These are phyloP conservation scores for Arabidopsis lyrata DNA, from an alignment of 441 rosid genomes.

Conservation along the genomic window DNA sequence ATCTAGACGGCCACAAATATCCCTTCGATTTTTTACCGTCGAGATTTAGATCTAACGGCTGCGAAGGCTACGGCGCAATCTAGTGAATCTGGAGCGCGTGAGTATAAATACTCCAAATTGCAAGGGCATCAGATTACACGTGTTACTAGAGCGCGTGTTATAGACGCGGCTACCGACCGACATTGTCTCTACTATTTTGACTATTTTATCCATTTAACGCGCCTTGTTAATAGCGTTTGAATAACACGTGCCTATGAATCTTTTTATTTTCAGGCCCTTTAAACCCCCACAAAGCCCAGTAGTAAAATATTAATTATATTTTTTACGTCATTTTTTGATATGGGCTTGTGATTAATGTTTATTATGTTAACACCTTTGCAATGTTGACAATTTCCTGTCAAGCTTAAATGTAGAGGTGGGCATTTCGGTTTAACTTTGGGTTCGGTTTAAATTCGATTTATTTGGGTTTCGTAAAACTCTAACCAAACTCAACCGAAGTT, in stretches of 20 bases:
- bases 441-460: too few relatives aligned
- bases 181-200: slow-evolving; percentile 49
- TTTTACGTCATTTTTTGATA: too few relatives aligned
- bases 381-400: not conserved
- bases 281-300: not conserved
- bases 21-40: slow-evolving; percentile 38
- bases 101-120: not conserved
- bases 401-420: not conserved
- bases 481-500: too few relatives aligned
- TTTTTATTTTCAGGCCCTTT: not conserved
- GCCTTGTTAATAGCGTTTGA: slow-evolving; percentile 36
- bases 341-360: not conserved
- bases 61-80: not conserved
- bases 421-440: too few relatives aligned
- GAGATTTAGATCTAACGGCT: slow-evolving; percentile 46
- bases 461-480: too few relatives aligned
- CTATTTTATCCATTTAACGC: slow-evolving; percentile 46
- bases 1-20: slow-evolving; percentile 43
- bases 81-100: slow-evolving; percentile 29
- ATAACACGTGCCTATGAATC: slow-evolving; percentile 40
- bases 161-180: slow-evolving; percentile 8
- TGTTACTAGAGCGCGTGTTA: not conserved
- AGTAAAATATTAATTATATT: not conserved
- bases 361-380: not conserved
- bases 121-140: not conserved